Base-by-base conservation (phyloP, 306 rosid species). In the cucumber (Cucumis sativus) region DNA sequence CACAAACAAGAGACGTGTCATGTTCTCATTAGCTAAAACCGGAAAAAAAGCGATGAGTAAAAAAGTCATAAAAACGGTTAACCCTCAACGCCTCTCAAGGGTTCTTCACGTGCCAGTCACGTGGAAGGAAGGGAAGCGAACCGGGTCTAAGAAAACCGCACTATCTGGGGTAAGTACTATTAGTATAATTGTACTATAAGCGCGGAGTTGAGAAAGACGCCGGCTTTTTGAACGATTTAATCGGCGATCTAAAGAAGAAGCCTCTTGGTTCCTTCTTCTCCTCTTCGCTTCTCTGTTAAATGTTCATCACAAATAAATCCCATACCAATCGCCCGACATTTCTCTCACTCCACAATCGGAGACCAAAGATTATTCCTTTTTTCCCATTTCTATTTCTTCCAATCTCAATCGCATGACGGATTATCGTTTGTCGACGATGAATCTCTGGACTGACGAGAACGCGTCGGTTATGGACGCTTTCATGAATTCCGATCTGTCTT, bases 371-470 rank as follows among this genome's bases (percentile, higher is more conserved):
- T 43, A 67, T n/a, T n/a, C 14, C 33, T 7, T 8, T 11, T 68
- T 43, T 68, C n/a, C n/a, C 2, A 51, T 52, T 51, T 73, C 17
- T 8, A 16, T 51, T 45, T 15, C 3, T 15, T n/a, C 21, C 10
- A 10, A 35, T 54, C 15, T 23, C 10, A 21, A 37, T 74, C 81
- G 84, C 59, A 93, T 86, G 91, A 91, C 86, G 37, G 86, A 87
- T 21, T 85, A 85, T 70, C 81, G 85, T 0, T 78, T 84, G 35
- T 77, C 88, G 6, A 59, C 88, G 3, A 89, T 89, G 97, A 92
- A 92, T 83, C 93, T 92, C 1, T 96, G 98, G 98, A 82, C 88
- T 1, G 97, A 92, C 78, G 98, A 96, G n/a, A 96, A 92, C 88
- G 87, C 97, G 0, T 89, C 99, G 7, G 84, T 88, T 1, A 96